phyloP scores from a whole-genome alignment of 1,284 basidiomycete genomes.

The Singerocomus inundabilis region DNA sequence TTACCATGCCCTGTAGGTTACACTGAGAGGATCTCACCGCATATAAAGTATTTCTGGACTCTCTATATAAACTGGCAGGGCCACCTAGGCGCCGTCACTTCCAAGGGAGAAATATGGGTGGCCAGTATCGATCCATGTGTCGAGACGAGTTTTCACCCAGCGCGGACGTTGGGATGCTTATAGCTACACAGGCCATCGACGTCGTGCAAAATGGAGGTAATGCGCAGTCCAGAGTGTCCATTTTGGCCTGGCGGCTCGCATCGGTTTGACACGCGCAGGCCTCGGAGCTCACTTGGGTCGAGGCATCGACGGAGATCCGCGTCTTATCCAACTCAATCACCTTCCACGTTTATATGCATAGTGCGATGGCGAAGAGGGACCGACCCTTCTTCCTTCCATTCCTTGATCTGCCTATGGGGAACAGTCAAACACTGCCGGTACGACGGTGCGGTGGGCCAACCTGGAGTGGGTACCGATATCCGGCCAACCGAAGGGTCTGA shows the following conservation, averaged over 20 bases:
- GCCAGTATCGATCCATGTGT: too few species aligned
- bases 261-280: not conserved
- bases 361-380: not conserved
- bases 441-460: not conserved
- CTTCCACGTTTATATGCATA: not conserved
- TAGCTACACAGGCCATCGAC: not conserved
- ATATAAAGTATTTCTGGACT: not conserved
- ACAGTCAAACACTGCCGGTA: not conserved
- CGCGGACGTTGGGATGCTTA: too few species aligned
- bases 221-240: not conserved
- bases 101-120: not conserved
- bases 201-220: not conserved
- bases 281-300: not conserved
- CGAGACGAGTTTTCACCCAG: too few species aligned
- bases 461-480: slow-evolving; percentile 7
- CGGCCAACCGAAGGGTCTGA: slow-evolving; percentile 13
- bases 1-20: too few species aligned
- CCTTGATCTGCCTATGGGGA: not conserved
- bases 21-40: not conserved
- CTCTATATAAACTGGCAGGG: not conserved
- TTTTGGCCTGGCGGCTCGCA: not conserved
- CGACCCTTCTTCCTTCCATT: too few species aligned
- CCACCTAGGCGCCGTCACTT: not conserved
- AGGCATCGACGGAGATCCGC: not conserved
- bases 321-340: not conserved